phyloP scores from a whole-genome alignment of 768 basidiomycete genomes.

The Suillus paluster region DNA sequence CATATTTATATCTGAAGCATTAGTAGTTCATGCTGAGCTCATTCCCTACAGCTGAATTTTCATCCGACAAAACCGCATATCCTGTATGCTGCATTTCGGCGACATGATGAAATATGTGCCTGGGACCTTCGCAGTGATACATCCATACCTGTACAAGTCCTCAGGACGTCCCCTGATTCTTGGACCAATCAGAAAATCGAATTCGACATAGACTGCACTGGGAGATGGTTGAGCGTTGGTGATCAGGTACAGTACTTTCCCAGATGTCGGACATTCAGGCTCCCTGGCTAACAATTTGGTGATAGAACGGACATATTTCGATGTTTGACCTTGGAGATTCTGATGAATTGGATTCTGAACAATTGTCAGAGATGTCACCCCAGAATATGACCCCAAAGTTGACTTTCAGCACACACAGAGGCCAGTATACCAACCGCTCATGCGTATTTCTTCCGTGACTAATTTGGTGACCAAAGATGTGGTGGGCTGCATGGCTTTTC shows the following conservation, averaged over 20 bases:
- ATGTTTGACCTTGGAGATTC: conserved; percentile 55
- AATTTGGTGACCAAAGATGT: conserved; percentile 55
- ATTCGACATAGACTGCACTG: conserved; percentile 79
- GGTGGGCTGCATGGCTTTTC: conserved; percentile 73
- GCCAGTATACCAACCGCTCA: conserved; percentile 38
- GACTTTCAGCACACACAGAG: conserved; percentile 58
- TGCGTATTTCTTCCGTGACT: neutral
- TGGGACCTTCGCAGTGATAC: conserved; percentile 80
- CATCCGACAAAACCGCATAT: conserved; percentile 75
- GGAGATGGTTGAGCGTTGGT: conserved; percentile 66
- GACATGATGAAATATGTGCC: conserved; percentile 58
- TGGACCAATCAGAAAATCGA: conserved; percentile 73
- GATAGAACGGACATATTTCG: conserved; percentile 60
- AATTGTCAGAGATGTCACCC: conserved; percentile 1
- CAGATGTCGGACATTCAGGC: neutral
- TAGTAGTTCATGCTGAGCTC: neutral
- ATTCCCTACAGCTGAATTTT: conserved; percentile 64
- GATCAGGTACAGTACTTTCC: conserved; percentile 54
- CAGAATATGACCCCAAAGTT: conserved; percentile 33
- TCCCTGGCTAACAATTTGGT: neutral
- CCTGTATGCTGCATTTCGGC: conserved; percentile 80
- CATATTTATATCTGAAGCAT: neutral
- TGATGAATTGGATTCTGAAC: conserved; percentile 9
- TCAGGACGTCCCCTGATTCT: conserved; percentile 7
- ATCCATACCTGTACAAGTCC: conserved; percentile 45